phyloP scores from a whole-genome alignment of 2,329 filamentous ascomycete species.

The Blastomyces silverae region DNA sequence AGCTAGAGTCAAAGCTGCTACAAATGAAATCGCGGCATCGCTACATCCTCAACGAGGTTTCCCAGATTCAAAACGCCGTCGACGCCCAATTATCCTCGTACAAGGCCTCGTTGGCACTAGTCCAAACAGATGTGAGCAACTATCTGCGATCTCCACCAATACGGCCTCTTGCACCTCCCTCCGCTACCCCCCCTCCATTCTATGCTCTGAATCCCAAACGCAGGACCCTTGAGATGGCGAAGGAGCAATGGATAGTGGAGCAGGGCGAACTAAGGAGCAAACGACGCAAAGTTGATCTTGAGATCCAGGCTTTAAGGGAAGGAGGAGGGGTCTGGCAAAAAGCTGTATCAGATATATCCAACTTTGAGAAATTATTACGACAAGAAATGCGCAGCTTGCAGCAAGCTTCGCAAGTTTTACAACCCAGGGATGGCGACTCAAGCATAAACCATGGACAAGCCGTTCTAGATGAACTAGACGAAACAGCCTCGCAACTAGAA shows the following conservation, averaged over 20 bases:
- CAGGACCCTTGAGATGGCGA: slow-evolving; percentile 55
- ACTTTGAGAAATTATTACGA: slow-evolving; percentile 47
- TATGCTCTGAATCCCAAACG: slow-evolving; percentile 50
- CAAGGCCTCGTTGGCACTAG: slow-evolving; percentile 48
- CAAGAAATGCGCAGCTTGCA: slow-evolving; percentile 35
- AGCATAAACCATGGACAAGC: slow-evolving; percentile 16
- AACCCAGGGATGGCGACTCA: slow-evolving; percentile 16
- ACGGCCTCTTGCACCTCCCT: slow-evolving; percentile 31
- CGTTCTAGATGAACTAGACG: slow-evolving; percentile 43
- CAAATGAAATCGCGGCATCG: slow-evolving; percentile 52
- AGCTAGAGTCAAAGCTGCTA: slow-evolving; percentile 50
- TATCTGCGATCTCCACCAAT: slow-evolving; percentile 48
- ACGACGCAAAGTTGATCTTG: slow-evolving; percentile 44
- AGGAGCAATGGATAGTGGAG: slow-evolving; percentile 51
- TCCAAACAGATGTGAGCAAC: slow-evolving; percentile 49
- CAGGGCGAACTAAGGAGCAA: slow-evolving; percentile 41
- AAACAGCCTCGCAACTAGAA: slow-evolving; percentile 44
- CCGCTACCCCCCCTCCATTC: slow-evolving; percentile 37
- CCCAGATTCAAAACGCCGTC: slow-evolving; percentile 50
- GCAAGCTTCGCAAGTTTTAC: slow-evolving; percentile 21
- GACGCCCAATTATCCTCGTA: slow-evolving; percentile 56
- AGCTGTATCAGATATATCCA: slow-evolving; percentile 46
- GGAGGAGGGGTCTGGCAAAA: slow-evolving; percentile 55
- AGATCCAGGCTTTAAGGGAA: slow-evolving; percentile 53
- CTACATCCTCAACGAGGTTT: slow-evolving; percentile 47